Evolutionary conservation across 1,284 basidiomycete genomes (phyloP), one percentile per base, ranked within the genome.

Genomic region (Coniferiporia sulphurascens): DNA sequence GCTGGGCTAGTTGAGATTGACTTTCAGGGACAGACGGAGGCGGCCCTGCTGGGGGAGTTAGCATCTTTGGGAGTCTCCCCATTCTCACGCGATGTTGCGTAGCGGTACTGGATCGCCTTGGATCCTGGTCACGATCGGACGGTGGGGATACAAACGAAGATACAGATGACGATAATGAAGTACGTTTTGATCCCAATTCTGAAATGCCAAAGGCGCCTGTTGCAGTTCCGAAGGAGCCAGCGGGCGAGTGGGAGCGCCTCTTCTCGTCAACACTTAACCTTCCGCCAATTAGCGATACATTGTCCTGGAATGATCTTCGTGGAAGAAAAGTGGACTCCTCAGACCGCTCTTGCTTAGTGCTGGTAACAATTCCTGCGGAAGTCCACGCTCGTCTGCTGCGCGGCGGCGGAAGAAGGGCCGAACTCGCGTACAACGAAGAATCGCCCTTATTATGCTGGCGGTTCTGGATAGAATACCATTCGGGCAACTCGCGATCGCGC

Each of bases 361-460:
- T 38, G 38, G 38, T 52, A 53, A 27, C 36, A 22, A 41, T 67
- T 68, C 48, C 68, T 12, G 68, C 63, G n/a, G 77, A 72, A 41
- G 78, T 75, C 76, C 81, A 82, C 13, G 80, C 71, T 22, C 73
- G 77, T 64, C 81, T 74, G 48, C 73, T 84, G 52, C 82, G 78
- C 0, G 86, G 84, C 46, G 85, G 85, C 2, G 86, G 87, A 51
- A 86, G 84, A 53, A 88, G 74, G 15, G 84, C 65, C 0, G 79
- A 72, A 13, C 72, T 69, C 60, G 78, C 63, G 6, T 76, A 74
- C 52, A 76, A 64, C 4, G 74, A 61, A 21, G 60, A 54, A 15
- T 62, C 60, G 15, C 56, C 60, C 51, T 56, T 62, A 50, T 36
- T 44, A 35, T 53, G 55, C 21, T 52, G 52, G 6, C 52, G 56